phyloP scores from a whole-genome alignment of 2,329 filamentous ascomycete species.

The Ceratocystis cubensis region DNA sequence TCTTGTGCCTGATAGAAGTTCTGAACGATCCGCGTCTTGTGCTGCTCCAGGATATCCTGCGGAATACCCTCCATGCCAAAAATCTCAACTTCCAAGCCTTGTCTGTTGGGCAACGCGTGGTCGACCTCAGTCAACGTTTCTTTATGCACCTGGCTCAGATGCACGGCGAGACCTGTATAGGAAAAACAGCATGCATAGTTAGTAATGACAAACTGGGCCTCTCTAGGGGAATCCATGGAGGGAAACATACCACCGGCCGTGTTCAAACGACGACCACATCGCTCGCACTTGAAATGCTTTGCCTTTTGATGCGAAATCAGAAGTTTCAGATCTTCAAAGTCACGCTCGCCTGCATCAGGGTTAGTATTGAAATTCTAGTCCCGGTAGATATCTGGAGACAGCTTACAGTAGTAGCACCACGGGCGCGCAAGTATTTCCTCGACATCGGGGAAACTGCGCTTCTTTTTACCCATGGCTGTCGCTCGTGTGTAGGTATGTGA shows the following conservation, averaged over 20 bases:
- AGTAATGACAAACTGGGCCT: not conserved
- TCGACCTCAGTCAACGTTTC: slow-evolving; percentile 78
- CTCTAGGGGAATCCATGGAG: slow-evolving; percentile 17
- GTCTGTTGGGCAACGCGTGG: slow-evolving; percentile 78
- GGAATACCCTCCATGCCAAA: slow-evolving; percentile 98
- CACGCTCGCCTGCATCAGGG: slow-evolving; percentile 55
- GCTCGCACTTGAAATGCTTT: slow-evolving; percentile 98
- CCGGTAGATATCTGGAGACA: not conserved
- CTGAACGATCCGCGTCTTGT: slow-evolving; percentile 74
- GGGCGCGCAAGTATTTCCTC: slow-evolving; percentile 78
- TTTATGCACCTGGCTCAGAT: slow-evolving; percentile 98
- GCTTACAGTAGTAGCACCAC: slow-evolving; percentile 92
- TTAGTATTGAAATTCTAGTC: not conserved
- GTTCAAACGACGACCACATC: slow-evolving; percentile 76
- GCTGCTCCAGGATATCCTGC: slow-evolving; percentile 66
- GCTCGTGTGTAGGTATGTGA: not conserved
- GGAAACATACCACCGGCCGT: slow-evolving; percentile 69
- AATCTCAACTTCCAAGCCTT: slow-evolving; percentile 82
- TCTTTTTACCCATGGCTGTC: slow-evolving; percentile 67
- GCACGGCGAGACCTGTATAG: slow-evolving; percentile 68
- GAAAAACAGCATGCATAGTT: slow-evolving; percentile 5
- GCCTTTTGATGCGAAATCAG: slow-evolving; percentile 95
- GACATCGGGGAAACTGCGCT: slow-evolving; percentile 70
- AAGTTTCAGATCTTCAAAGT: slow-evolving; percentile 95
- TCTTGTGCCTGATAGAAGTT: slow-evolving; percentile 77